Percentiles rank a stretch among this genome's conserved stretches.
Evolutionary conservation across 1,139 yeast genomes (phyloP).

Genomic region (Kluyveromyces marxianus): DNA sequence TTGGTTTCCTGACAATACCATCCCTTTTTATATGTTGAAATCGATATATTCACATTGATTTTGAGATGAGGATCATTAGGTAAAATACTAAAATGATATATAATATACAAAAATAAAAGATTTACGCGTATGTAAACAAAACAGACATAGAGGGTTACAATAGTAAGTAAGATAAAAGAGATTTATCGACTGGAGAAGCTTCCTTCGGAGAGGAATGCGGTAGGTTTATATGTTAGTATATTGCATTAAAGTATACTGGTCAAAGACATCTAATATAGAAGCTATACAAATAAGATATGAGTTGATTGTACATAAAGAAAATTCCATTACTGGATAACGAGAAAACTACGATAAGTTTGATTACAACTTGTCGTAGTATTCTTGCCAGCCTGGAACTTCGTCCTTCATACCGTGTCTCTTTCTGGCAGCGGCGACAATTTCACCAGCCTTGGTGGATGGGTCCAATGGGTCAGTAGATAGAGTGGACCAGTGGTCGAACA

Average conservation of each 20-base stretch:
- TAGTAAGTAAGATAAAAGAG: not conserved
- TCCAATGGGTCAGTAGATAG: conserved; percentile 91
- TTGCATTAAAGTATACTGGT: conserved; percentile 6
- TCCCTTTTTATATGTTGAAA: too few species aligned
- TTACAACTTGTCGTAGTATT: conserved; percentile 98
- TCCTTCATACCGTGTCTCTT: conserved; percentile 97
- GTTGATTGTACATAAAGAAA: conserved; percentile 3
- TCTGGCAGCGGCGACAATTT: conserved; percentile 82
- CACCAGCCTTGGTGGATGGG: conserved; percentile 91
- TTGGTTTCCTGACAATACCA: too few species aligned
- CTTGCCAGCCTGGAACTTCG: conserved; percentile 97
- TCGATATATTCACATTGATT: too few species aligned
- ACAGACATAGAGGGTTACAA: not conserved
- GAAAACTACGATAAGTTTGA: conserved; percentile 7
- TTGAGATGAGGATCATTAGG: too few species aligned
- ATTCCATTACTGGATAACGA: conserved; percentile 3
- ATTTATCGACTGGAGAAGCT: not conserved
- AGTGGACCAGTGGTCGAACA: conserved; percentile 96
- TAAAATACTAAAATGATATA: not conserved
- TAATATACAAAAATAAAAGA: not conserved
- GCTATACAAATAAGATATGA: conserved; percentile 9
- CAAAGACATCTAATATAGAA: conserved; percentile 4
- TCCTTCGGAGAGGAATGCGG: too few species aligned
- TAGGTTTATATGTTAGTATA: conserved; percentile 4
- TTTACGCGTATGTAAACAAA: conserved; percentile 2